Base-by-base conservation (phyloP, 2,329 filamentous ascomycete genomes). In the Chaetomiaceae sp. region DNA sequence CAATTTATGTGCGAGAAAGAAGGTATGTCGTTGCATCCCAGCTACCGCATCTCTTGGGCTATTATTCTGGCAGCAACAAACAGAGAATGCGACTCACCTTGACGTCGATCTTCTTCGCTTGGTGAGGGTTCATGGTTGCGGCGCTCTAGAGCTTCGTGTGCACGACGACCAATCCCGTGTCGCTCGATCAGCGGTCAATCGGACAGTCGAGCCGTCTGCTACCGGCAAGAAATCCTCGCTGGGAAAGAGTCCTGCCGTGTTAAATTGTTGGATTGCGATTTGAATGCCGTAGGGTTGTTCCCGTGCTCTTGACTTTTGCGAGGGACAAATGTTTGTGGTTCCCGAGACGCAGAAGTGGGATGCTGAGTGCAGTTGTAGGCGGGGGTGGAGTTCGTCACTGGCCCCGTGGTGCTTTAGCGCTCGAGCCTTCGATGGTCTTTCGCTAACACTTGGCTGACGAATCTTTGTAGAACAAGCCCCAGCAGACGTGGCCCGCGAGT, bases 81-180 rank as follows among this genome's bases (percentile, higher is more conserved):
- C 47, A 61, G 58, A 46, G n/a, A 23, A 20, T 7, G 32, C 42
- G 41, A 81, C 89, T 77, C 76, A 96, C 94, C 78, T 82, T 91
- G 74, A 96, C 81, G 74, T 99, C 94, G 66, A 97, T 81, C 80
- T 99, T 97, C 81, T 96, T 96, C 81, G 95, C 91, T 80, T 96
- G 89, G 72, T 91, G 90, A 64, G 92, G 92, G 72, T 96, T 96
- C 90, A 97, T 95, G 57, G 43, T 54, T 54, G 58, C 54, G 37
- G n/a, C 8, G 13, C 34, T n/a, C 20, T 8, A 13, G 11, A 20
- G 30, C 9, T 9, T 21, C 7, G 42, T 20, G 16, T 18, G n/a
- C n/a, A n/a, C n/a, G n/a, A 13, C 25, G 30, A 40, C 45, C 13
- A 38, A 45, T 34, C n/a, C n/a, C n/a, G n/a, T n/a, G n/a, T n/a